Evolutionary conservation across 23 red algal genomes (phyloP).

Genomic region (Gracilariopsis chorda): DNA sequence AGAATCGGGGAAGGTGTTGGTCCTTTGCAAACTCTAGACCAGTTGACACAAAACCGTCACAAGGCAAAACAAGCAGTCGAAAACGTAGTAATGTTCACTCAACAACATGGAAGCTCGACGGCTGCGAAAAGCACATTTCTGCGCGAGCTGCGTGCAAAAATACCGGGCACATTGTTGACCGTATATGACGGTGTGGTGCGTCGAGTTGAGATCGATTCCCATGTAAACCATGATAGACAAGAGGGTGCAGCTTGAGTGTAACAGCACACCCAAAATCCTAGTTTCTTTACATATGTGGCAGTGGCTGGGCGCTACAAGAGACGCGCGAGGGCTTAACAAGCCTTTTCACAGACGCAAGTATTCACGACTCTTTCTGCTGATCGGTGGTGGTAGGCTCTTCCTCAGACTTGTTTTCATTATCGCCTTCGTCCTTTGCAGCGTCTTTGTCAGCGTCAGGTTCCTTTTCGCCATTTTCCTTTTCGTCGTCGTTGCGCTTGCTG

Average conservation of each 20-base stretch:
- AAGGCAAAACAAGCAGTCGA: constrained; percentile 14
- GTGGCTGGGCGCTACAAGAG: not conserved
- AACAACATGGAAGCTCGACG: not conserved
- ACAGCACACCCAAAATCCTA: not conserved
- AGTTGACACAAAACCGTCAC: not conserved
- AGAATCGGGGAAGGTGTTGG: constrained; percentile 20
- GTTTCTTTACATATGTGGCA: not conserved
- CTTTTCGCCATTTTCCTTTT: not conserved
- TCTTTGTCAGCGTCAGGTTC: not conserved
- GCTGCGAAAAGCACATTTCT: not conserved
- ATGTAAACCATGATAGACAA: not conserved
- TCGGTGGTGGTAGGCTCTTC: not conserved
- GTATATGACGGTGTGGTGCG: not conserved
- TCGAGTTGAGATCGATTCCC: not conserved
- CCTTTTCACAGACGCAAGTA: no score
- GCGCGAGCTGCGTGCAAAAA: constrained; percentile 15
- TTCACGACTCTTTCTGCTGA: not conserved
- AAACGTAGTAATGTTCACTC: constrained; percentile 1
- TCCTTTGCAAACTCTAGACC: not conserved
- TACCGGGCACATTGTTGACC: constrained; percentile 22
- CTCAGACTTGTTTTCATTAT: not conserved
- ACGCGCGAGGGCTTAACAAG: not conserved
- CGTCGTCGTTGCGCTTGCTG: constrained; percentile 1
- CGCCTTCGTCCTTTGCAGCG: constrained; percentile 9
- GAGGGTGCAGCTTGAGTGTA: not conserved